Percentiles rank a stretch among this genome's conserved stretches.
Conservation (phyloP, 768 basidiomycete genomes). For the Psilocybe sp. region DNA sequence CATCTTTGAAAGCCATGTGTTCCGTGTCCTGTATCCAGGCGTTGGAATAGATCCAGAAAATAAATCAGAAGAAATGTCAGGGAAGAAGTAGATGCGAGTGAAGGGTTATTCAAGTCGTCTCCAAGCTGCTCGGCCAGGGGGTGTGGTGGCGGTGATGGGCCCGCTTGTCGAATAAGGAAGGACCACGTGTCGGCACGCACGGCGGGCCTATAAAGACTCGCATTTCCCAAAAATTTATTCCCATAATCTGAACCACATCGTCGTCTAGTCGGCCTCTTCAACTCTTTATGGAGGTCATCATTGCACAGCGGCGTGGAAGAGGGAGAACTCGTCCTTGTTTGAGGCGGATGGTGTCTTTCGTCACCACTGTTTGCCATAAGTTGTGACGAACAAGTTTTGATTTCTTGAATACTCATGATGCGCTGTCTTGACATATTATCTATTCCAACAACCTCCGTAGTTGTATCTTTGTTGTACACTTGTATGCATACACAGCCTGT, state of each 20-base stretch:
- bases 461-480: no score
- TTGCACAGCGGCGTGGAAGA: constrained; percentile 24
- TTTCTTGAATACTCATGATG: background rate
- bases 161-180: constrained; percentile 5
- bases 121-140: background rate
- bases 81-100: no score
- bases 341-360: constrained; percentile 56
- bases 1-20: constrained; percentile 56
- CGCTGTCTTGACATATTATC: background rate
- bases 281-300: constrained; percentile 8
- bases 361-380: constrained; percentile 66
- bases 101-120: background rate
- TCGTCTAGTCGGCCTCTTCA: constrained; percentile 10
- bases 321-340: constrained; percentile 56
- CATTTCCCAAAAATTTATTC: constrained; percentile 6
- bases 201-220: constrained; percentile 4
- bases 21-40: no score
- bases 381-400: constrained; percentile 27
- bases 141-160: background rate
- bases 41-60: no score
- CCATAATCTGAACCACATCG: constrained; percentile 18
- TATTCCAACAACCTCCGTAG: no score
- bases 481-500: no score
- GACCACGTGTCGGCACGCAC: constrained; percentile 17
- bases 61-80: no score